Percentiles rank a stretch among this genome's conserved stretches.
Conservation (phyloP, 495 filamentous ascomycete species). For the Podospora bellae-mahoneyi region DNA sequence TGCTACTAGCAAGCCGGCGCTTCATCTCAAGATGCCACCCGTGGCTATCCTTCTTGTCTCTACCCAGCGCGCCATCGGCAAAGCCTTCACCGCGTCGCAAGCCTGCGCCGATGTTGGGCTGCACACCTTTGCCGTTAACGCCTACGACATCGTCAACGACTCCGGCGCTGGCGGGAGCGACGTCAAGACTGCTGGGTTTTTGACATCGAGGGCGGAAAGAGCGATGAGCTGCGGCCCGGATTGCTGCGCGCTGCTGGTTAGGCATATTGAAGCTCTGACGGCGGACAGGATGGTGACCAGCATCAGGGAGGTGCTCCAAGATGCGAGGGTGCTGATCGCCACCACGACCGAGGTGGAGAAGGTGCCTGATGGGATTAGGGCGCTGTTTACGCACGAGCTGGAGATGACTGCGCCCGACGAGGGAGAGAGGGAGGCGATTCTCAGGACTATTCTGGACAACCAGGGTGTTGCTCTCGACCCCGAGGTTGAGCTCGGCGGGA, state of each 20-base stretch:
- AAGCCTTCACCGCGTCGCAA: slow-evolving; percentile 67
- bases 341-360: slow-evolving; percentile 95
- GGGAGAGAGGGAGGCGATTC: slow-evolving; percentile 81
- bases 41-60: slow-evolving; percentile 83
- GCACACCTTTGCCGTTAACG: slow-evolving; percentile 84
- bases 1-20: slow-evolving; percentile 80
- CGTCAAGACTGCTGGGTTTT: slow-evolving; percentile 85
- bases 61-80: slow-evolving; percentile 88
- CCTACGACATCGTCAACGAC: slow-evolving; percentile 89
- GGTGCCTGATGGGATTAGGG: slow-evolving; percentile 81
- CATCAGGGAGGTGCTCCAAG: slow-evolving; percentile 71
- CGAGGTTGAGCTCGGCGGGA: slow-evolving; percentile 75
- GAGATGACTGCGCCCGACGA: slow-evolving; percentile 93
- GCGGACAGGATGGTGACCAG: slow-evolving; percentile 83
- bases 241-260: slow-evolving; percentile 76
- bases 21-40: slow-evolving; percentile 81
- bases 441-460: slow-evolving; percentile 72
- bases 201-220: slow-evolving; percentile 82
- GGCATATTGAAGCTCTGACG: slow-evolving; percentile 85
- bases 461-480: slow-evolving; percentile 66
- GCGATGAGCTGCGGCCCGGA: slow-evolving; percentile 83
- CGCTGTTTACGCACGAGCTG: slow-evolving; percentile 91
- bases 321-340: slow-evolving; percentile 76
- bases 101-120: slow-evolving; percentile 85
- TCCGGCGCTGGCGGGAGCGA: slow-evolving; percentile 81